Base-by-base conservation (phyloP, 1,284 basidiomycete species). In the Cutaneotrichosporon curvatum region DNA sequence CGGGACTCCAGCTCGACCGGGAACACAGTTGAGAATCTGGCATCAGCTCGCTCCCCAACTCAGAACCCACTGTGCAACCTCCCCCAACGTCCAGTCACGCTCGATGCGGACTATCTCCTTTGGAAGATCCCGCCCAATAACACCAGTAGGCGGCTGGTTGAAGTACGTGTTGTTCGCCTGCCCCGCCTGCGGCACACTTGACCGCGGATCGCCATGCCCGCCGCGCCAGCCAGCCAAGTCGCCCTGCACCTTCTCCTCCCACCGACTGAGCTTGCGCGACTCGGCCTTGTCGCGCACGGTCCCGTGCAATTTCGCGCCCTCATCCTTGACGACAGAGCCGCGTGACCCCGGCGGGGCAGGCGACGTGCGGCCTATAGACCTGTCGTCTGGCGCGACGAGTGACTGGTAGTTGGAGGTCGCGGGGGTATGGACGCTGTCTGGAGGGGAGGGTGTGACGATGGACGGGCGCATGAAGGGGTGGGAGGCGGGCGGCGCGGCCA, bases 1-100 rank as follows among this genome's bases (percentile, higher is more conserved):
- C 74, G 45, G 4, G 70, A 70, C 51, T 74, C 73, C 11, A 76
- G 63, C 56, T 76, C 74, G 51, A 71, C 59, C 0, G 72, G 70
- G 56, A 67, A 75, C 3, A 58, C 62, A 2, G 66, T 60, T 45
- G 72, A 71, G 52, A 76, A 73, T 38, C 68, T 70, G 47, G 16
- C 2, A 35, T 44, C n/a, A 45, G 42, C 16, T n/a, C 10, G 14
- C 9, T 3, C 10, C 31, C 20, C 9, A 6, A 22, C 3, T n/a
- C n/a, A n/a, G n/a, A n/a, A 58, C 68, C 48, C 50, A 72, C 62
- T 75, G 74, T 44, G 65, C 69, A 2, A 68, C 57, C 32, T 73
- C 69, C 9, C 73, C 74, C 12, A 58, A 65, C 9, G 51, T 55
- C 65, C 74, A 75, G 51, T 76, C 74, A 30, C 74, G 56, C 50